Conservation (phyloP, 2,329 filamentous ascomycete species). For the Xylariaceae sp. region DNA sequence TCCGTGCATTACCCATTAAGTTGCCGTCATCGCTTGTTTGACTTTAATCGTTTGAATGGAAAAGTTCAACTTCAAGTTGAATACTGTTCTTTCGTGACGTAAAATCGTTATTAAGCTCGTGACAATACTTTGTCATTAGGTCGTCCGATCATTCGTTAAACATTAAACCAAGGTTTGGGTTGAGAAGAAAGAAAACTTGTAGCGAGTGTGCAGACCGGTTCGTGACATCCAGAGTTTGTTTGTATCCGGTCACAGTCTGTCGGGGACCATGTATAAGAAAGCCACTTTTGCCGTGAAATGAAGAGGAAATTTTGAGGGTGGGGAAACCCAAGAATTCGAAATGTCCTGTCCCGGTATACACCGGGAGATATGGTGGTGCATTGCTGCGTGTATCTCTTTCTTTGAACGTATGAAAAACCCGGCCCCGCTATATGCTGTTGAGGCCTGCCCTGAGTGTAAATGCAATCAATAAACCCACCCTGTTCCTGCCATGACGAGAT, state of each 20-base stretch:
- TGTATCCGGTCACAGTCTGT: slow-evolving; percentile 39
- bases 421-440: slow-evolving; percentile 52
- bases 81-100: slow-evolving; percentile 45
- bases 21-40: slow-evolving; percentile 37
- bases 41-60: slow-evolving; percentile 38
- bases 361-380: slow-evolving; percentile 59
- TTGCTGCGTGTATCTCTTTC: slow-evolving; percentile 69
- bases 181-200: slow-evolving; percentile 46
- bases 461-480: slow-evolving; percentile 60
- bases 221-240: slow-evolving; percentile 1
- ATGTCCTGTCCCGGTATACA: slow-evolving; percentile 55
- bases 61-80: slow-evolving; percentile 44
- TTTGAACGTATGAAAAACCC: slow-evolving; percentile 50
- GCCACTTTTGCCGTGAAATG: slow-evolving; percentile 49
- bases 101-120: slow-evolving; percentile 53
- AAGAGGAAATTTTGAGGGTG: slow-evolving; percentile 44
- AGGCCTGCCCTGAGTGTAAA: slow-evolving; percentile 59
- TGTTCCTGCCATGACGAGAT: slow-evolving; percentile 63
- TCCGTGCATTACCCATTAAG: slow-evolving; percentile 37
- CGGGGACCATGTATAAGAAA: slow-evolving; percentile 51
- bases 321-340: slow-evolving; percentile 51
- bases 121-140: slow-evolving; percentile 42
- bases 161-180: slow-evolving; percentile 48
- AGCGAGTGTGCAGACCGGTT: slow-evolving; percentile 45
- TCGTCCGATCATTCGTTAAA: slow-evolving; percentile 52